A percentile compares a stretch with the other conserved stretches of the same genome.
phyloP scores from a whole-genome alignment of 805 yeast species.

The Jamesozyma hellenica region DNA sequence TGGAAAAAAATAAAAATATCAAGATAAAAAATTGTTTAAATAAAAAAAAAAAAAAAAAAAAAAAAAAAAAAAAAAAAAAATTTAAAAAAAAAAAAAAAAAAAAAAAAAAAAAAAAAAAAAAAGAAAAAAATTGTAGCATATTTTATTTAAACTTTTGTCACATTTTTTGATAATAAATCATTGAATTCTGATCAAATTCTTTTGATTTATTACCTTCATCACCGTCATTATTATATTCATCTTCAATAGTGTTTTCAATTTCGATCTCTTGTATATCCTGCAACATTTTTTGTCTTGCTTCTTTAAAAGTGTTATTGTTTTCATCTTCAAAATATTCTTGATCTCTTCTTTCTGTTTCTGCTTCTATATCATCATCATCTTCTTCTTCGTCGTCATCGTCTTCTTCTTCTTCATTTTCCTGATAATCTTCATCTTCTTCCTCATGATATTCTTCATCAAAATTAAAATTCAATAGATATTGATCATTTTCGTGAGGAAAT shows the following conservation, averaged over 20 bases:
- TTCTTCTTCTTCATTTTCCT: constrained; percentile 8
- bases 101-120: no score
- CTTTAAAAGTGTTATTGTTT: constrained; percentile 1
- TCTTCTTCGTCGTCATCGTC: constrained; percentile 8
- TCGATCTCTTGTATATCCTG: constrained; percentile 4
- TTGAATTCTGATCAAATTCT: not conserved
- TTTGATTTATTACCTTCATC: not conserved
- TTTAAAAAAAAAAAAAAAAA: not conserved
- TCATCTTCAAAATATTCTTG: constrained; percentile 1
- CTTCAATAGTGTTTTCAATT: constrained; percentile 3
- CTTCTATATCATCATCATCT: constrained; percentile 3
- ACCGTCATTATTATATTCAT: constrained; percentile 1
- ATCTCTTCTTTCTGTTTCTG: constrained; percentile 1
- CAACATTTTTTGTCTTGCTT: not conserved
- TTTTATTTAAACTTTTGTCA: no score
- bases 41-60: no score
- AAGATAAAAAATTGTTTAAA: no score
- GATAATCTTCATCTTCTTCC: constrained; percentile 8
- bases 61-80: not conserved
- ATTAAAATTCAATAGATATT: constrained; percentile 2
- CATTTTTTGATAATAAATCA: not conserved
- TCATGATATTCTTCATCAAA: constrained; percentile 5
- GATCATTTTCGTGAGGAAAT: constrained; percentile 2
- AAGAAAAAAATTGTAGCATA: no score
- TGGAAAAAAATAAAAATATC: no score